A percentile compares a stretch with the other conserved stretches of the same genome.
phyloP scores from a whole-genome alignment of 1,139 yeast species.

The Debaryomyces fabryi region DNA sequence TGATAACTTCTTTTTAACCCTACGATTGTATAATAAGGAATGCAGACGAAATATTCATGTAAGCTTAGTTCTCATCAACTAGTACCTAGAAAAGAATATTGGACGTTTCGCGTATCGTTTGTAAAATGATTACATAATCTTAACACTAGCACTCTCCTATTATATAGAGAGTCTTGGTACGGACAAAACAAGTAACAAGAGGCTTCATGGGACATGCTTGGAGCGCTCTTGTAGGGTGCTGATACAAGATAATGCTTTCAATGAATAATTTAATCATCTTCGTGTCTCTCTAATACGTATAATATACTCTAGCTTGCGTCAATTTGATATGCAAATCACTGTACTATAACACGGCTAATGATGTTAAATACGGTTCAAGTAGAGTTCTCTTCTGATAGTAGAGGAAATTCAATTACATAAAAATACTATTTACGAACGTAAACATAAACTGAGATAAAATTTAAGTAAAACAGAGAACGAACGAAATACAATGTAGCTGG shows the following conservation, averaged over 20 bases:
- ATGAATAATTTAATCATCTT: too few relatives aligned
- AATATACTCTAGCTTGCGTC: background rate
- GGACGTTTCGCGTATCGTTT: conserved; percentile 5
- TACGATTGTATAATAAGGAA: background rate
- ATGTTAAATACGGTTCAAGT: too few relatives aligned
- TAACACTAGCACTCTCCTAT: background rate
- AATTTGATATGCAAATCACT: background rate
- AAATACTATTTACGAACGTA: too few relatives aligned
- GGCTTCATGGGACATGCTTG: too few relatives aligned
- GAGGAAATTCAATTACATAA: too few relatives aligned
- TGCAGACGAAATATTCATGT: background rate
- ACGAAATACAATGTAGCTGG: too few relatives aligned
- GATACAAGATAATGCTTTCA: too few relatives aligned
- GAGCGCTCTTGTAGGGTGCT: too few relatives aligned
- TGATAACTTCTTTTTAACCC: background rate
- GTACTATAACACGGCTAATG: background rate
- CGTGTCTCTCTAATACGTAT: background rate
- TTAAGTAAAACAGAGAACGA: too few relatives aligned
- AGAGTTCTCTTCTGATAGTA: too few relatives aligned
- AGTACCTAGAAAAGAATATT: background rate
- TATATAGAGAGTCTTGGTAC: background rate
- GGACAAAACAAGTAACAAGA: too few relatives aligned
- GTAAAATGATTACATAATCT: conserved; percentile 5
- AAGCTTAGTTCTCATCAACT: background rate
- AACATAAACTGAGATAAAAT: too few relatives aligned